These are phyloP conservation scores for Scedosporium boydii DNA, from an alignment of 2,329 filamentous ascomycete species.

Conservation along the genomic window DNA sequence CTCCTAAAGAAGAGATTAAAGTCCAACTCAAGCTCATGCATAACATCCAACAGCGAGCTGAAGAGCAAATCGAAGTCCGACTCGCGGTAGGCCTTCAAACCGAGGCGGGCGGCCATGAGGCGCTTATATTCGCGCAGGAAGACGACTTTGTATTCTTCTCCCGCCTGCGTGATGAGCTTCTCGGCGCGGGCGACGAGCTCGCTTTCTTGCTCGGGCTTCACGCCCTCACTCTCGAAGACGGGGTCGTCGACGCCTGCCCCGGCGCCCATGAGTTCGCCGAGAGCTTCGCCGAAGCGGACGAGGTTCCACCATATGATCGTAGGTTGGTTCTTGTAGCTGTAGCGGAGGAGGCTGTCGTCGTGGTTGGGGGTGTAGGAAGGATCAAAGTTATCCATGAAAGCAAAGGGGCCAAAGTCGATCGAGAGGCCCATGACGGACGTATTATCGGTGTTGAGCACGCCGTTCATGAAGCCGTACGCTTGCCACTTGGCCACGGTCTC, in stretches of 20 bases:
- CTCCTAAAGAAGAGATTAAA: slow-evolving; percentile 92
- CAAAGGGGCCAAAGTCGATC: slow-evolving; percentile 93
- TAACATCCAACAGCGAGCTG: slow-evolving; percentile 69
- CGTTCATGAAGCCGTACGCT: slow-evolving; percentile 98
- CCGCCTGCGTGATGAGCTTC: slow-evolving; percentile 66
- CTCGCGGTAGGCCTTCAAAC: slow-evolving; percentile 59
- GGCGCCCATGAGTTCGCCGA: slow-evolving; percentile 81
- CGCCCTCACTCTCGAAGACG: slow-evolving; percentile 62
- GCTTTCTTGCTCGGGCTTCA: slow-evolving; percentile 28
- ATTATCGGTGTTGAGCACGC: slow-evolving; percentile 95
- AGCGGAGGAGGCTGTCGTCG: slow-evolving; percentile 79
- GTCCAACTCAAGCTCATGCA: slow-evolving; percentile 77
- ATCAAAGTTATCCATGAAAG: slow-evolving; percentile 96
- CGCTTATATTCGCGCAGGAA: slow-evolving; percentile 86
- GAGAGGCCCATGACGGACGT: slow-evolving; percentile 83
- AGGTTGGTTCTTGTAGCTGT: slow-evolving; percentile 89
- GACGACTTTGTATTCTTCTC: slow-evolving; percentile 80
- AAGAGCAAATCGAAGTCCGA: slow-evolving; percentile 74
- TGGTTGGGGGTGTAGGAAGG: slow-evolving; percentile 93
- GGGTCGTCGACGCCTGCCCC: slow-evolving; percentile 62
- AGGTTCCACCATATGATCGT: slow-evolving; percentile 99
- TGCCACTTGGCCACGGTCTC: slow-evolving; percentile 88
- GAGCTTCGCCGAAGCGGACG: slow-evolving; percentile 76
- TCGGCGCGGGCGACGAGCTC: slow-evolving; percentile 73
- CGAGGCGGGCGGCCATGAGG: slow-evolving; percentile 71